These are phyloP conservation scores for Calonectria pseudoreteaudii DNA, from an alignment of 2,329 filamentous ascomycete species.

Conservation along the genomic window DNA sequence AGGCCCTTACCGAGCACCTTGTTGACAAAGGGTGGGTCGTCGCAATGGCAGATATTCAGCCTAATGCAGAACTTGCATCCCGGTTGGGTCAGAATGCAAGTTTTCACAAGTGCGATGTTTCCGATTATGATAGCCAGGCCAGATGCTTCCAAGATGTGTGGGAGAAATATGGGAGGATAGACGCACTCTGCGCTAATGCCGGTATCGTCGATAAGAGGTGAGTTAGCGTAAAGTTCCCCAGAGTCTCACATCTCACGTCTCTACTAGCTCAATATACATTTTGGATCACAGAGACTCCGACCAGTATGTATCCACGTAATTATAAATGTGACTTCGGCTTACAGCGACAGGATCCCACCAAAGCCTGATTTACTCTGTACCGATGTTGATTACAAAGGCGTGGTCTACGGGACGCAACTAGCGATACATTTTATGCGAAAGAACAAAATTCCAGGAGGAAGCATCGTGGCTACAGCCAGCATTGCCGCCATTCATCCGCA, in stretches of 20 bases:
- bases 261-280: conserved; percentile 56
- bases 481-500: conserved; percentile 58
- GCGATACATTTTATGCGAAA: conserved; percentile 66
- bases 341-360: conserved; percentile 49
- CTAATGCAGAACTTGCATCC: conserved; percentile 42
- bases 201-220: conserved; percentile 57
- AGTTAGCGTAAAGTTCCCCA: neutral
- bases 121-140: conserved; percentile 58
- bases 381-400: conserved; percentile 63
- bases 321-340: neutral
- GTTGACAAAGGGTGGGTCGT: conserved; percentile 45
- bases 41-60: conserved; percentile 53
- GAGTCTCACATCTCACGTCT: neutral
- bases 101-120: conserved; percentile 60
- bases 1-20: conserved; percentile 51
- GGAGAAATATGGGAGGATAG: conserved; percentile 57
- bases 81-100: conserved; percentile 51
- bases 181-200: conserved; percentile 62
- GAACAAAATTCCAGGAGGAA: conserved; percentile 56
- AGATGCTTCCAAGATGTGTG: conserved; percentile 56
- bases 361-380: conserved; percentile 58
- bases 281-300: conserved; percentile 32
- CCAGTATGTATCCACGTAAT: conserved; percentile 5
- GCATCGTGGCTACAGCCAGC: conserved; percentile 58
- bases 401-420: conserved; percentile 61